phyloP scores from a whole-genome alignment of 2,329 filamentous ascomycete genomes.

The Colletotrichum siamense region DNA sequence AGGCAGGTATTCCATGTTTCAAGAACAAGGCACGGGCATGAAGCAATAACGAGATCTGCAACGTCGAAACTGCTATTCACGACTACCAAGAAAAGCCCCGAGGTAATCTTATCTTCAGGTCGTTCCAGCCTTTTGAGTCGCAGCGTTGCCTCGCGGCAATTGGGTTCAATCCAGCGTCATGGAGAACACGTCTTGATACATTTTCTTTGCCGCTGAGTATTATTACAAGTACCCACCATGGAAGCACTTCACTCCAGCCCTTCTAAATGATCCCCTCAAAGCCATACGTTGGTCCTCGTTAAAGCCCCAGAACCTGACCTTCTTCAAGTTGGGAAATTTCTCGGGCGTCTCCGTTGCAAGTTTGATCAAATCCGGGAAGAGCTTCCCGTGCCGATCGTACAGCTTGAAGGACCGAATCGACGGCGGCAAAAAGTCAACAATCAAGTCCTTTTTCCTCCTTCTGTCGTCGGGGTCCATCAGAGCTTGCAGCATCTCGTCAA shows the following conservation, averaged over 20 bases:
- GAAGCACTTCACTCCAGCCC: background rate
- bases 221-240: background rate
- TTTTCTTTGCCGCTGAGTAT: background rate
- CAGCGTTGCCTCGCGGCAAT: background rate
- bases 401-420: background rate
- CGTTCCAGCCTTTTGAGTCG: background rate
- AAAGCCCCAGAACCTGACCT: background rate
- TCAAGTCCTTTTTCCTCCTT: background rate
- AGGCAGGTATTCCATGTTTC: rapidly evolving
- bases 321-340: background rate
- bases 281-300: background rate
- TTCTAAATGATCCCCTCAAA: background rate
- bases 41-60: background rate
- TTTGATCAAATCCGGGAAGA: background rate
- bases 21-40: background rate
- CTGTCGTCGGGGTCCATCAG: background rate
- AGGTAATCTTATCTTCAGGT: background rate
- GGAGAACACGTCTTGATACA: background rate
- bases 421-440: background rate
- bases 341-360: background rate
- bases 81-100: background rate
- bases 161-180: rapidly evolving
- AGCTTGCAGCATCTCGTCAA: background rate
- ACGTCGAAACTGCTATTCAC: rapidly evolving
- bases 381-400: background rate